phyloP scores from a whole-genome alignment of 2,329 filamentous ascomycete species.

The Grosmannia clavigera region DNA sequence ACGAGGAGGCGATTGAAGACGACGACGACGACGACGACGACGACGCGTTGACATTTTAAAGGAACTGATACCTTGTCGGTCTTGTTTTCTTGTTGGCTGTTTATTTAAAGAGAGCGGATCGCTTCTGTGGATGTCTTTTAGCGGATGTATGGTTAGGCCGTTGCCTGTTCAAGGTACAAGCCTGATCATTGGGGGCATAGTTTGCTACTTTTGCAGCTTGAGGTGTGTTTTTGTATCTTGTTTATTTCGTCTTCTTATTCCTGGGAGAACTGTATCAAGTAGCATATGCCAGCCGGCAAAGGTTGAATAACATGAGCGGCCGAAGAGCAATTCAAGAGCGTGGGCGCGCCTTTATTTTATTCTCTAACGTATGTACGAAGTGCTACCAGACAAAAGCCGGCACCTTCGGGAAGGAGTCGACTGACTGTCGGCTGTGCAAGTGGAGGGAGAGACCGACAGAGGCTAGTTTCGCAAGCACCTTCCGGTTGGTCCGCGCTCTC shows the following conservation, averaged over 20 bases:
- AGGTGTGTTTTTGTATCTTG: background rate
- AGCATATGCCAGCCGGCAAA: background rate
- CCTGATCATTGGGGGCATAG: no score
- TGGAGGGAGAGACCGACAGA: background rate
- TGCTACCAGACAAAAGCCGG: background rate
- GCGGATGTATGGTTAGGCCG: no score
- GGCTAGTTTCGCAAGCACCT: background rate
- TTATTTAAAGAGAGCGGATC: background rate
- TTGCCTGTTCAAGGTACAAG: no score
- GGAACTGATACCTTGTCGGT: background rate
- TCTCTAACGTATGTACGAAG: background rate
- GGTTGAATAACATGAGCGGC: background rate
- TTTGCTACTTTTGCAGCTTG: background rate
- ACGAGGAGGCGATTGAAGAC: conserved; percentile 4
- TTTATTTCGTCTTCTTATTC: background rate
- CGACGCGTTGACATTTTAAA: background rate
- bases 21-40: background rate
- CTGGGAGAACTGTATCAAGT: background rate
- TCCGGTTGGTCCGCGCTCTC: no score
- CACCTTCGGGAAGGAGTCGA: background rate
- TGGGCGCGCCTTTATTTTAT: background rate
- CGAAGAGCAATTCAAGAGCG: background rate
- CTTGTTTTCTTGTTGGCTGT: background rate
- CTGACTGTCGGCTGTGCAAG: background rate
- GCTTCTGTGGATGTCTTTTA: background rate